Conservation (phyloP, 2,329 filamentous ascomycete genomes). For the Magnaporthiopsis poae region DNA sequence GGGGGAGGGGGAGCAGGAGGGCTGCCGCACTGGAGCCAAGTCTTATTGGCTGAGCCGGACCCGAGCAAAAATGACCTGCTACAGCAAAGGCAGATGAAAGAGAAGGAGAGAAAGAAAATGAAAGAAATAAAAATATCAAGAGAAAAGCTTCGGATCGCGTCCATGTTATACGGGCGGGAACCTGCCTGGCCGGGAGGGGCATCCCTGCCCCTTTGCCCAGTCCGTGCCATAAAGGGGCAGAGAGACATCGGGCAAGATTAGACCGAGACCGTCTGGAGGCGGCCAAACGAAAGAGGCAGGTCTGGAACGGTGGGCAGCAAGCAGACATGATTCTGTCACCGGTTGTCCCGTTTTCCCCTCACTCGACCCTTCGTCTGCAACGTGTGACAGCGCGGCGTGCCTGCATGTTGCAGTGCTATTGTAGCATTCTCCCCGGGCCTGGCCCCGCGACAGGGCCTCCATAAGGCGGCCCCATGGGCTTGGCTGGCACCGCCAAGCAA, state of each 20-base stretch:
- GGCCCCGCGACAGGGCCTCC: neutral
- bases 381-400: neutral
- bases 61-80: neutral
- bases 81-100: neutral
- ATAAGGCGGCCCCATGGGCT: neutral
- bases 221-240: neutral
- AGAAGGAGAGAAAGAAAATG: neutral
- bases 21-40: neutral
- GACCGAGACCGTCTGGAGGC: neutral
- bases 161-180: neutral
- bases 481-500: too few species aligned
- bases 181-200: neutral
- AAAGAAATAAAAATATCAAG: neutral
- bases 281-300: neutral
- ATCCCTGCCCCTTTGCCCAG: neutral
- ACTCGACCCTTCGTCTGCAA: neutral
- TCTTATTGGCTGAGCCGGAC: neutral
- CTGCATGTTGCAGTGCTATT: neutral
- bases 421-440: neutral
- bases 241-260: neutral
- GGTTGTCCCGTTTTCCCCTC: neutral
- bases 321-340: neutral
- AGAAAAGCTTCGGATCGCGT: neutral
- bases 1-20: too few species aligned
- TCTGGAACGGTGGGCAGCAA: neutral